Evolutionary conservation across 805 yeast genomes (phyloP).

Genomic region (Ogataea neopini): DNA sequence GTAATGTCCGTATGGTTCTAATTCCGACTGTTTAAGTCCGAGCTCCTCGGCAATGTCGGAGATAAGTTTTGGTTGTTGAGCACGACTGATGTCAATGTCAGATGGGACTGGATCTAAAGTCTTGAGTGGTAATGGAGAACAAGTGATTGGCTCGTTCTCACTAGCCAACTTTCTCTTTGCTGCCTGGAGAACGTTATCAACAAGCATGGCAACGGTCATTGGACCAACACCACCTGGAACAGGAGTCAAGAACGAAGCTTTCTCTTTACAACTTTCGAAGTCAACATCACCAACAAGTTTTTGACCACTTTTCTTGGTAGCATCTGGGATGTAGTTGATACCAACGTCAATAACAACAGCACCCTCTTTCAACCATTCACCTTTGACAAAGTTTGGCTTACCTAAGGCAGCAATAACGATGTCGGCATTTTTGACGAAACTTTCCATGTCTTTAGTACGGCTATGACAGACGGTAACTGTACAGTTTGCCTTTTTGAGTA

Average conservation of each 20-base stretch:
- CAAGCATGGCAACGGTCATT: slow-evolving; percentile 84
- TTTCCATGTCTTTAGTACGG: slow-evolving; percentile 51
- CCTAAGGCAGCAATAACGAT: slow-evolving; percentile 81
- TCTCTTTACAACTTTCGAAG: slow-evolving; percentile 52
- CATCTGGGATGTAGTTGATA: slow-evolving; percentile 70
- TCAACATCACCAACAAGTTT: slow-evolving; percentile 81
- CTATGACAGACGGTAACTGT: slow-evolving; percentile 79
- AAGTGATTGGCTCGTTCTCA: slow-evolving; percentile 36
- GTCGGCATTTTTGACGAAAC: slow-evolving; percentile 60
- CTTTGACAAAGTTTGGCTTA: slow-evolving; percentile 65
- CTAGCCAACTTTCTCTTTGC: slow-evolving; percentile 48
- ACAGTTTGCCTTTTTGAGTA: slow-evolving; percentile 70
- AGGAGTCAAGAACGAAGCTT: slow-evolving; percentile 72
- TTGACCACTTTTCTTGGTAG: slow-evolving; percentile 65
- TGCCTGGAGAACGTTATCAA: slow-evolving; percentile 68
- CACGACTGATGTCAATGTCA: slow-evolving; percentile 75
- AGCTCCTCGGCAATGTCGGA: slow-evolving; percentile 68
- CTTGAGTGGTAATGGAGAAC: slow-evolving; percentile 57
- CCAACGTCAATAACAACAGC: slow-evolving; percentile 82
- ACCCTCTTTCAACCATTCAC: slow-evolving; percentile 70
- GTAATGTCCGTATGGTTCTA: slow-evolving; percentile 73
- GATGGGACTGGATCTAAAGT: slow-evolving; percentile 73
- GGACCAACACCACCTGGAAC: slow-evolving; percentile 95
- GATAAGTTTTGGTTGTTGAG: slow-evolving; percentile 71
- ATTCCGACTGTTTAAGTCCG: slow-evolving; percentile 64